A percentile compares a stretch with the other conserved stretches of the same genome.
phyloP scores from a whole-genome alignment of 139 green algal genomes.

The Chlamydomonas incerta region DNA sequence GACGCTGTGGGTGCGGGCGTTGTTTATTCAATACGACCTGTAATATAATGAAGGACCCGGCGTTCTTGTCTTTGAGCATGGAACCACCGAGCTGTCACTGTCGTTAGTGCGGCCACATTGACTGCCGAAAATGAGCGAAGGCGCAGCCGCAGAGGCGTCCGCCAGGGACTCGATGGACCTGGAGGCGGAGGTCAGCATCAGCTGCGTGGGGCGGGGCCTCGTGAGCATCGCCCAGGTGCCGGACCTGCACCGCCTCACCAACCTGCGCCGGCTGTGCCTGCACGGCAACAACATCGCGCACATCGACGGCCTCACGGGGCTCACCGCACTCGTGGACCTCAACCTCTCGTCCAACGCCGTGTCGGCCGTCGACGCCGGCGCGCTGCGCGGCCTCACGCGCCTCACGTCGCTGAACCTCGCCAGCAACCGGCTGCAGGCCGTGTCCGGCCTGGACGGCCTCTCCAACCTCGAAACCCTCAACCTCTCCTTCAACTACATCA shows the following conservation, averaged over 20 bases:
- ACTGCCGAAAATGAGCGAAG: not conserved
- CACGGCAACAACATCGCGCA: slow-evolving; percentile 75
- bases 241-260: slow-evolving; percentile 49
- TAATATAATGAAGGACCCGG: too few relatives aligned
- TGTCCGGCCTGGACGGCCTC: slow-evolving; percentile 58
- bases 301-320: slow-evolving; percentile 58
- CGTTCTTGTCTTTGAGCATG: too few relatives aligned
- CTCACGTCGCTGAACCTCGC: slow-evolving; percentile 77
- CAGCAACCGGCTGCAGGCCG: slow-evolving; percentile 72
- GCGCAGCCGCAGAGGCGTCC: not conserved
- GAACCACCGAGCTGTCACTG: too few relatives aligned
- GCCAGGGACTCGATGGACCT: too few relatives aligned
- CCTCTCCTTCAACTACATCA: slow-evolving; percentile 75
- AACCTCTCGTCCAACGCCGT: slow-evolving; percentile 83
- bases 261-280: slow-evolving; percentile 60
- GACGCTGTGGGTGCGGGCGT: too few relatives aligned
- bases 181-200: slow-evolving; percentile 28
- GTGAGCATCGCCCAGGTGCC: slow-evolving; percentile 49
- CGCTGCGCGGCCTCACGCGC: slow-evolving; percentile 51
- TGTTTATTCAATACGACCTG: too few relatives aligned
- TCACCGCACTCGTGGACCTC: slow-evolving; percentile 61
- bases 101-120: too few relatives aligned
- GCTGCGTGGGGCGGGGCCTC: slow-evolving; percentile 59
- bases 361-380: slow-evolving; percentile 19
- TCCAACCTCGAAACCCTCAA: slow-evolving; percentile 62